phyloP scores from a whole-genome alignment of 2,329 filamentous ascomycete genomes.

The Cladosporium sp. region DNA sequence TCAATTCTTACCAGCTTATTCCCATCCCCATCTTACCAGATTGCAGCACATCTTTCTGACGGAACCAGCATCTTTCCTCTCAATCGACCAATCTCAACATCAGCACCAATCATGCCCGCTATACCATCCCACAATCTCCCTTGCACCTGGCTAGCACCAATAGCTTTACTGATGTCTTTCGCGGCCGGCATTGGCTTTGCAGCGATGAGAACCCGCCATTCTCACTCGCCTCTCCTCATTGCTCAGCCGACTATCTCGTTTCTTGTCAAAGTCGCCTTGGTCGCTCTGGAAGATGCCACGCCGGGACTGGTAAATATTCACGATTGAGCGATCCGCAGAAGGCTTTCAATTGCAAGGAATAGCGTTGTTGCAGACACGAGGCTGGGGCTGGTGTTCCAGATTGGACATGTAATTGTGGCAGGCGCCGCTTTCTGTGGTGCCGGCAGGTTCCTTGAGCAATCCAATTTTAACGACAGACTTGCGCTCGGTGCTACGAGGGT shows the following conservation, averaged over 20 bases:
- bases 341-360: too few relatives aligned
- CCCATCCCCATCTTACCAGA: background rate
- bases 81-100: too few relatives aligned
- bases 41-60: too few relatives aligned
- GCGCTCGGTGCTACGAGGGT: too few relatives aligned
- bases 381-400: too few relatives aligned
- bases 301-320: background rate
- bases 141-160: background rate
- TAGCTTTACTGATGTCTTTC: background rate
- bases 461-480: too few relatives aligned
- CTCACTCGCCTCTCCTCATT: background rate
- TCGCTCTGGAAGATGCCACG: background rate
- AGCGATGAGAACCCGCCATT: background rate
- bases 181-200: background rate
- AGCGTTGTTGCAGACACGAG: too few relatives aligned
- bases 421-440: too few relatives aligned
- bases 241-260: background rate
- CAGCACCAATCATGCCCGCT: background rate
- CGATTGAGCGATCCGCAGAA: background rate
- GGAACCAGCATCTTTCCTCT: too few relatives aligned
- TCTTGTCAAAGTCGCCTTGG: background rate
- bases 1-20: background rate
- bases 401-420: too few relatives aligned
- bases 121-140: background rate
- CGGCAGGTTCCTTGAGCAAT: too few relatives aligned